Evolutionary conservation across 108 stramenopile genomes (phyloP), one percentile per base, ranked within the genome.

Genomic region (Conticribra guillardii): DNA sequence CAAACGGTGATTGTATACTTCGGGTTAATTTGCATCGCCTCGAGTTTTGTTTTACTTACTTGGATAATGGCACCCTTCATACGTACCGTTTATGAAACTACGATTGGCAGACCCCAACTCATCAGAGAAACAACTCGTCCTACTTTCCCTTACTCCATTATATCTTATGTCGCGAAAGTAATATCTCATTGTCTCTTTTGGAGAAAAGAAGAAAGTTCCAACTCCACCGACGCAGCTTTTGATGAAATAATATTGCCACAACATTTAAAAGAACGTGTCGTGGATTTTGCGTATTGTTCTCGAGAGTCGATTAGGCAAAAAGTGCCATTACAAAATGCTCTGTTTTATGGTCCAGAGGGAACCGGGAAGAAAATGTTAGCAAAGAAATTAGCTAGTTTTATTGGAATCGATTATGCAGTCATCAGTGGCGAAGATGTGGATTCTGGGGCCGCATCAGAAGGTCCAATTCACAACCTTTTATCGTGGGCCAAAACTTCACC

Each of bases 401-500:
- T 84, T 53, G 92, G 89, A 28, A 82, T 93, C 59, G 94, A 94
- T 64, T 96, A 85, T 60, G 92, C 94, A 11, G 47, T 96, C 15
- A 87, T 94, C 86, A 80, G 82, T 51, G 94, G 94, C 4, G 94
- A 92, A 30, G 94, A 96, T 58, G 87, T 96, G 11, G 91, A 86
- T 28, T 89, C 94, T 29, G 92, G 91, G 16, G 54, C 72, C 21
- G 89, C 91, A 54, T 92, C 90, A 4, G 92, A 92, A 31, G 89
- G 85, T 0, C 85, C 90, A 61, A 87, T 95, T 23, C 92, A 95
- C 60, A 67, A 64, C 3, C 69, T 95, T 15, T 95, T 95, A 60
- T 49, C 68, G 9, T 95, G 94, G 94, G 94, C 94, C 34, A 83
- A 78, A 66, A 67, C 62, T 48, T 64, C 69, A 53, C 69, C 62